phyloP scores from a whole-genome alignment of 2,329 filamentous ascomycete species.

The Cadophora sp. region DNA sequence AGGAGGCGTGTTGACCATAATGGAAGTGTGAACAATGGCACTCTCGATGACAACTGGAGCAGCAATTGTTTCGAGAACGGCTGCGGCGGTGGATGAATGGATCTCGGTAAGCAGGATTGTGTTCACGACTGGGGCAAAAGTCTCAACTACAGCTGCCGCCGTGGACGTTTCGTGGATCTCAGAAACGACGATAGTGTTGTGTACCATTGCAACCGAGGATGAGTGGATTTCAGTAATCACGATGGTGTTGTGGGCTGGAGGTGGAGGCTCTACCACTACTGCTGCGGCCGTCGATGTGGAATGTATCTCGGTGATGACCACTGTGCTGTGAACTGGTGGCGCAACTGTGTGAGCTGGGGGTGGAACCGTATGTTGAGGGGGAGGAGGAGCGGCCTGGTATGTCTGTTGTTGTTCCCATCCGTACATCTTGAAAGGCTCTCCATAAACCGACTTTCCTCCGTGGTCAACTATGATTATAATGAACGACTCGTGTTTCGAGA shows the following conservation, averaged over 20 bases:
- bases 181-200: slow-evolving; percentile 4
- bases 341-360: neutral
- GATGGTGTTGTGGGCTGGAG: slow-evolving; percentile 8
- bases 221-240: slow-evolving; percentile 16
- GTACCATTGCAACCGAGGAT: neutral
- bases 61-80: neutral
- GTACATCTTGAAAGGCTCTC: slow-evolving; percentile 16
- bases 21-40: slow-evolving; percentile 14
- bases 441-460: slow-evolving; percentile 18
- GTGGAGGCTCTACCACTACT: slow-evolving; percentile 10
- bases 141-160: slow-evolving; percentile 11
- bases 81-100: neutral
- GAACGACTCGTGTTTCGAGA: slow-evolving; percentile 3
- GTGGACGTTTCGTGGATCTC: slow-evolving; percentile 15
- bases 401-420: slow-evolving; percentile 2
- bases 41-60: slow-evolving; percentile 9
- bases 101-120: slow-evolving; percentile 9
- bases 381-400: neutral
- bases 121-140: slow-evolving; percentile 7
- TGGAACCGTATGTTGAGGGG: neutral
- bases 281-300: slow-evolving; percentile 2
- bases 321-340: slow-evolving; percentile 4
- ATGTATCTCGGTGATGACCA: neutral
- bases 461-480: slow-evolving; percentile 15
- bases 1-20: slow-evolving; percentile 13